phyloP scores from a whole-genome alignment of 2,329 filamentous ascomycete genomes.

The Kalaharituber pfeilii region DNA sequence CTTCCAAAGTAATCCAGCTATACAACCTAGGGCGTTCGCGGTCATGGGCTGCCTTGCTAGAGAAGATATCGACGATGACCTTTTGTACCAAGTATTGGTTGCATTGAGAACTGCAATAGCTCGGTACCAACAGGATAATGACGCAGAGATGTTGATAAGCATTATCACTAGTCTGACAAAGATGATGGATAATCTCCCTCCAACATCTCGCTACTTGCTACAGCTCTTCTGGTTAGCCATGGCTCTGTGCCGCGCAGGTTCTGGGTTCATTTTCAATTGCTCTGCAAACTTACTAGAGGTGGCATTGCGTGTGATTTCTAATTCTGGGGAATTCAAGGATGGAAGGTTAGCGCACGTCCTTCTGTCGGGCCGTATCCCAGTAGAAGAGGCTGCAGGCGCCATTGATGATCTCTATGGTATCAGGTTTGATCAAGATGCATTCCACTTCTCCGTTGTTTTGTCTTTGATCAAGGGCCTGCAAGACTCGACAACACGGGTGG shows the following conservation, averaged over 20 bases:
- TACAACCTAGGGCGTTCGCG: slow-evolving; percentile 50
- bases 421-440: slow-evolving; percentile 45
- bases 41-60: slow-evolving; percentile 54
- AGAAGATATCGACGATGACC: slow-evolving; percentile 55
- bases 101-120: slow-evolving; percentile 46
- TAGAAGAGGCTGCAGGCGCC: slow-evolving; percentile 44
- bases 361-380: slow-evolving; percentile 41
- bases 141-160: slow-evolving; percentile 50
- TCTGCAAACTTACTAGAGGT: slow-evolving; percentile 48
- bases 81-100: slow-evolving; percentile 53
- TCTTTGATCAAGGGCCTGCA: slow-evolving; percentile 47
- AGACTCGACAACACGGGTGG: slow-evolving; percentile 42
- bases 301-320: slow-evolving; percentile 46
- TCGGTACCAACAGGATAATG: slow-evolving; percentile 47
- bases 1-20: slow-evolving; percentile 55
- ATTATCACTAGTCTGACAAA: slow-evolving; percentile 51
- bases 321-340: slow-evolving; percentile 41
- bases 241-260: slow-evolving; percentile 47
- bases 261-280: slow-evolving; percentile 46
- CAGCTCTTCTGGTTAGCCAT: slow-evolving; percentile 56
- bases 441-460: slow-evolving; percentile 49
- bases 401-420: slow-evolving; percentile 50
- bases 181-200: slow-evolving; percentile 52
- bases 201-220: slow-evolving; percentile 48
- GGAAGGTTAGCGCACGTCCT: slow-evolving; percentile 43